These are phyloP conservation scores for Solanum tacnaense DNA, from an alignment of 257 asterid genomes.

Conservation along the genomic window DNA sequence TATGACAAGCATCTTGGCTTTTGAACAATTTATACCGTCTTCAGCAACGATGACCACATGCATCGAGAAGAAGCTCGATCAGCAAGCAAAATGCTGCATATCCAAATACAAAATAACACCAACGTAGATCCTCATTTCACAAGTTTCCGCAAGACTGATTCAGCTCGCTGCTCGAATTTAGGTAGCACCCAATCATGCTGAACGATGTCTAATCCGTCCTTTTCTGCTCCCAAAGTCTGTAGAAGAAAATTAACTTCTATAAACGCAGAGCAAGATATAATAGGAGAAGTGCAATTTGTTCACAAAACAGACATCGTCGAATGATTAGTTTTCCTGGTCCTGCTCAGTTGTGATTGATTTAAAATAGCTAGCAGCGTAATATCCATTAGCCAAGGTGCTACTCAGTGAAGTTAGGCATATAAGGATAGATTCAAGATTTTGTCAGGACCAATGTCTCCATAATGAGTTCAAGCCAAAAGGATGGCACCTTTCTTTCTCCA, in stretches of 20 bases:
- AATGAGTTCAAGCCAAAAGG: neutral
- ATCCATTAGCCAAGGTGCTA: neutral
- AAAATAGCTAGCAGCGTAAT: neutral
- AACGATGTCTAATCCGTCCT: slow-evolving; percentile 65
- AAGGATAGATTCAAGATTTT: neutral
- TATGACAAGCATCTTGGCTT: neutral
- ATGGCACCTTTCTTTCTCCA: neutral
- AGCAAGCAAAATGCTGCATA: neutral
- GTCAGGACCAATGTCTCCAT: neutral
- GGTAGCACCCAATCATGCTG: slow-evolving; percentile 93
- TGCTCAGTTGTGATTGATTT: neutral
- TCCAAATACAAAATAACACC: neutral
- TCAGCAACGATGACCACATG: neutral
- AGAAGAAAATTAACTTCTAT: neutral
- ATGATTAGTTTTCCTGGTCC: neutral
- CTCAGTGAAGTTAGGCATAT: neutral
- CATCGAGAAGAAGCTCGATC: slow-evolving; percentile 5
- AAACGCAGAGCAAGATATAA: slow-evolving; percentile 3
- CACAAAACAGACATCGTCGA: neutral
- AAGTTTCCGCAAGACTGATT: slow-evolving; percentile 65
- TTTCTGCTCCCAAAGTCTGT: slow-evolving; percentile 89
- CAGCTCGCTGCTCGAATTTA: slow-evolving; percentile 84
- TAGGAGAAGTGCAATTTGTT: neutral
- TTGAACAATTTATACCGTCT: neutral
- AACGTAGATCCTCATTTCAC: slow-evolving; percentile 14